Evolutionary conservation across 1,284 basidiomycete species (phyloP), one percentile per base, ranked within the genome.

Genomic region (Ganoderma resinaceum): DNA sequence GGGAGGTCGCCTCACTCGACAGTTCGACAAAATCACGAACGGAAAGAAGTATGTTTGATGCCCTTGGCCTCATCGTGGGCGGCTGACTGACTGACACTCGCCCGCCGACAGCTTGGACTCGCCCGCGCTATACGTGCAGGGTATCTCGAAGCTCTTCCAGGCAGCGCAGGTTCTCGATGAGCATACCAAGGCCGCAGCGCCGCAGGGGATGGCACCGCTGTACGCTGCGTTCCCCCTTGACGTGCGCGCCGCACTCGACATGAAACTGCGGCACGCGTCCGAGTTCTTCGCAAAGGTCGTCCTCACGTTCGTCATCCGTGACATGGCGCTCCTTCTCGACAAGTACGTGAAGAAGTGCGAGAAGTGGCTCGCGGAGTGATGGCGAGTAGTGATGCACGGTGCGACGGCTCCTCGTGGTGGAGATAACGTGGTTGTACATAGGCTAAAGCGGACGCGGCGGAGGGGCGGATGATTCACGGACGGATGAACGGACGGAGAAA

Each of bases 211-310:
- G 57, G 90, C 89, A n/a, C 88, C 85, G 64, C 84, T 88, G 59
- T 97, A 97, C 78, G 85, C 86, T 37, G 86, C 87, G 12, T 87
- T 97, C 70, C 86, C 93, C 8, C 66, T 80, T 42, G 89, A 93
- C 67, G 78, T 92, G 66, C 90, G 91, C 67, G 75, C 78, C 40
- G 85, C 86, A 14, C 87, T 95, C 65, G 95, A 97, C 77, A 82
- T 85, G 71, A 92, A 91, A 76, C 85, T 99, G 65, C 90, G 87
- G 74, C 89, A 92, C 67, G 86, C 89, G 8, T 95, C 95, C 20
- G 95, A 98, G 75, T 99, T 99, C 80, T 95, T 98, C 73, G 92
- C 92, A 7, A 92, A 87, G 53, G 95, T 98, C 66, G 87, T 99
- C 57, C 85, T 98, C 66, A 94, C 94, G 11, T 98, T 98, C 80